Percentiles rank a stretch among this genome's conserved stretches.
Evolutionary conservation across 2,329 filamentous ascomycete genomes (phyloP).

Genomic region (Nemania diffusa): DNA sequence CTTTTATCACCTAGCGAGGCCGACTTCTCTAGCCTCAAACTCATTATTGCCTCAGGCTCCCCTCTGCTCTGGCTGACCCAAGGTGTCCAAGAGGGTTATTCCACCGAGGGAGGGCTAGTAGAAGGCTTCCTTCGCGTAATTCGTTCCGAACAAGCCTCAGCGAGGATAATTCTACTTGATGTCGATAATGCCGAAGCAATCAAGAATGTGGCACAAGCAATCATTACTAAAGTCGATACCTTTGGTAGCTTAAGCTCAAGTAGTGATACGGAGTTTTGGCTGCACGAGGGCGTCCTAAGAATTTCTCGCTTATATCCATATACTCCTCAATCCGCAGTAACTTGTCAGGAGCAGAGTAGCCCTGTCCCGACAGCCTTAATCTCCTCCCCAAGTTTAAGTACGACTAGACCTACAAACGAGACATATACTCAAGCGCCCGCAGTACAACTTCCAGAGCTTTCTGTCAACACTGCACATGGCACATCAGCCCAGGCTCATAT

Average conservation of each 20-base stretch:
- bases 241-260: slow-evolving; percentile 32
- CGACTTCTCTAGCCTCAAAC: slow-evolving; percentile 35
- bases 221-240: slow-evolving; percentile 29
- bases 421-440: not conserved
- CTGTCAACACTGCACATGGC: not conserved
- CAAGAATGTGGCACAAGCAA: slow-evolving; percentile 25
- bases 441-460: not conserved
- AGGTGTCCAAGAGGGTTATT: slow-evolving; percentile 38
- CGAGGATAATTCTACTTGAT: slow-evolving; percentile 37
- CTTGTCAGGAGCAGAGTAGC: not conserved
- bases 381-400: not conserved
- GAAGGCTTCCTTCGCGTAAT: slow-evolving; percentile 41
- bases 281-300: slow-evolving; percentile 38
- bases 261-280: slow-evolving; percentile 43
- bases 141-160: slow-evolving; percentile 41
- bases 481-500: not conserved
- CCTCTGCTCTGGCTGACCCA: slow-evolving; percentile 38
- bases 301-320: slow-evolving; percentile 39
- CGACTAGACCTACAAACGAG: not conserved
- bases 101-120: slow-evolving; percentile 35
- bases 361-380: not conserved
- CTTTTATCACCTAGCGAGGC: slow-evolving; percentile 29
- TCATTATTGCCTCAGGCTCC: slow-evolving; percentile 30
- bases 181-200: slow-evolving; percentile 32
- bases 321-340: slow-evolving; percentile 16